phyloP scores from a whole-genome alignment of 345 rosid species.

The Leavenworthia alabamica region DNA sequence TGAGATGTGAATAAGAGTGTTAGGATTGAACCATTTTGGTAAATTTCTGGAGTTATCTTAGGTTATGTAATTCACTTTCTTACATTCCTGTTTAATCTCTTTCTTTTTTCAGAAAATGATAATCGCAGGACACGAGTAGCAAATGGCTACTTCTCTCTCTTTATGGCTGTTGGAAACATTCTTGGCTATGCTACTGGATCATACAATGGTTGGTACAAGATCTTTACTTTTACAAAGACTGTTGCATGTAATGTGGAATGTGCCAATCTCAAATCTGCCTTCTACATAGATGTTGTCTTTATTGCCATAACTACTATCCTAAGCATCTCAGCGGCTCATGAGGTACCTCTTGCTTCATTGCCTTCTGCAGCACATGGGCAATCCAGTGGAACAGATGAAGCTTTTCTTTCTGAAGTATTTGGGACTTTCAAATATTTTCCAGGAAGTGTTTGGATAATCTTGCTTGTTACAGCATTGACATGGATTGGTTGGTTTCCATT shows the following conservation, averaged over 20 bases:
- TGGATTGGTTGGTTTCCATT: slow-evolving; percentile 97
- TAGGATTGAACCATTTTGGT: not conserved
- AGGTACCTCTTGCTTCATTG: slow-evolving; percentile 42
- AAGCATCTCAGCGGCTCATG: slow-evolving; percentile 65
- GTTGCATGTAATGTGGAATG: slow-evolving; percentile 68
- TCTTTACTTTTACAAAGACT: slow-evolving; percentile 70
- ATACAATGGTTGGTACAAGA: slow-evolving; percentile 79
- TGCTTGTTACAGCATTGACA: slow-evolving; percentile 73
- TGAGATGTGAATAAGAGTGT: not conserved
- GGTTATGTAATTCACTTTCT: not conserved
- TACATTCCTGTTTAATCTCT: slow-evolving; percentile 4
- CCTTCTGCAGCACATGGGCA: slow-evolving; percentile 44
- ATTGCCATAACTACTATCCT: slow-evolving; percentile 56
- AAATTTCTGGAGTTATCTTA: not conserved
- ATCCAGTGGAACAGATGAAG: slow-evolving; percentile 54
- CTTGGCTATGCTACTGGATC: slow-evolving; percentile 94
- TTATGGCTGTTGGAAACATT: slow-evolving; percentile 88
- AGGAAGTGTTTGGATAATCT: slow-evolving; percentile 49
- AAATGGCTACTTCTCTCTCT: slow-evolving; percentile 86
- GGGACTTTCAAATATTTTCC: slow-evolving; percentile 84
- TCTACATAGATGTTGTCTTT: slow-evolving; percentile 63
- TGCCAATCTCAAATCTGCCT: slow-evolving; percentile 94
- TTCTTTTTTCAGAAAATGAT: slow-evolving; percentile 59
- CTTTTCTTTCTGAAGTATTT: slow-evolving; percentile 80
- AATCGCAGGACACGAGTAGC: slow-evolving; percentile 88